Conservation (phyloP, 768 basidiomycete species). For the Termitomyces sp. region DNA sequence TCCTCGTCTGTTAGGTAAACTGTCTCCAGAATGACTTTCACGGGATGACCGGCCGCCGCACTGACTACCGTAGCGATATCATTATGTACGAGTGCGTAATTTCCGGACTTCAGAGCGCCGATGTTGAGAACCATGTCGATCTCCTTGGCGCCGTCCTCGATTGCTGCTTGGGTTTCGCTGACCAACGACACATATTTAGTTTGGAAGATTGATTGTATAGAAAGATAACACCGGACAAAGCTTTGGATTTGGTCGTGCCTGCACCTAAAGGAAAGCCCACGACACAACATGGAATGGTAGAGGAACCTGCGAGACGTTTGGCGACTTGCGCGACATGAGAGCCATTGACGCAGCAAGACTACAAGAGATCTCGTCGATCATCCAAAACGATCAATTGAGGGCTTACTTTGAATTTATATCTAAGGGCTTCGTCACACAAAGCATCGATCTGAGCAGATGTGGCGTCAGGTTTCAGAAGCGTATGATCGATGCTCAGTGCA, state of each 20-base stretch:
- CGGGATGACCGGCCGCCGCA: constrained; percentile 25
- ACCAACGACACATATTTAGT: background rate
- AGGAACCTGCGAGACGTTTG: constrained; percentile 29
- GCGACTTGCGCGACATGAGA: constrained; percentile 37
- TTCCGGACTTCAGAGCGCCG: constrained; percentile 35
- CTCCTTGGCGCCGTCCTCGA: constrained; percentile 41
- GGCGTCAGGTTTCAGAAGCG: constrained; percentile 44
- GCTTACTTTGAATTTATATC: constrained; percentile 42
- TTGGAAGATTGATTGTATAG: background rate
- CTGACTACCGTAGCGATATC: constrained; percentile 36
- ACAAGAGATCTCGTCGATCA: background rate
- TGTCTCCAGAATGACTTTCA: constrained; percentile 52
- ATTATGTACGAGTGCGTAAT: constrained; percentile 29
- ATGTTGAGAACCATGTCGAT: constrained; percentile 50
- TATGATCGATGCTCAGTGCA: constrained; percentile 41
- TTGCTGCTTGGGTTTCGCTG: constrained; percentile 43
- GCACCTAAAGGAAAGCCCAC: constrained; percentile 50
- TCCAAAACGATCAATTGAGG: background rate
- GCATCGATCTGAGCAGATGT: constrained; percentile 37
- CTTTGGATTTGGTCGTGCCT: constrained; percentile 34
- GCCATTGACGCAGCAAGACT: constrained; percentile 52
- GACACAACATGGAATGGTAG: constrained; percentile 38
- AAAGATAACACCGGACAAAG: constrained; percentile 29
- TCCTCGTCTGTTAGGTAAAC: constrained; percentile 37
- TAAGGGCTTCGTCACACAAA: constrained; percentile 43